A percentile compares a stretch with the other conserved stretches of the same genome.
Conservation (phyloP, 1,284 basidiomycete genomes). For the Puccinia hordei region DNA sequence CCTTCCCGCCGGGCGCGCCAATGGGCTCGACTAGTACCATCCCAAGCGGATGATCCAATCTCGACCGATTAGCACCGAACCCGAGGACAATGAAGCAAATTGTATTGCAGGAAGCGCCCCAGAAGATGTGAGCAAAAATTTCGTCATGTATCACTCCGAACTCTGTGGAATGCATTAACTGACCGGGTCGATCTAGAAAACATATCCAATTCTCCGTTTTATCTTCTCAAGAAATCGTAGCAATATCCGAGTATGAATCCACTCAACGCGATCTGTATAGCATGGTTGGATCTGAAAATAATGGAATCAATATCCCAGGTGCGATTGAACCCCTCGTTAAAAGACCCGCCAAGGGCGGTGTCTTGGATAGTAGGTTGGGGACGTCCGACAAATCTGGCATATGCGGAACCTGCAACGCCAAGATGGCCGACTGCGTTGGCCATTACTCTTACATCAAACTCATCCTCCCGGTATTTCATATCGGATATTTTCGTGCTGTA, state of each 20-base stretch:
- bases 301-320: constrained; percentile 35
- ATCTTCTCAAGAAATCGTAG: constrained; percentile 88
- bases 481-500: constrained; percentile 95
- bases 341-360: constrained; percentile 83
- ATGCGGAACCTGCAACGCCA: constrained; percentile 93
- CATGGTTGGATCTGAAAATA: constrained; percentile 57
- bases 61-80: not conserved
- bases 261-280: constrained; percentile 85
- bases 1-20: not conserved
- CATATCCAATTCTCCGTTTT: constrained; percentile 90
- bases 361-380: constrained; percentile 84
- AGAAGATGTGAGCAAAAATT: constrained; percentile 40
- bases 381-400: constrained; percentile 89
- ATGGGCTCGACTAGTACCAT: not conserved
- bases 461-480: constrained; percentile 62
- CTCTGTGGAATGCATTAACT: not conserved
- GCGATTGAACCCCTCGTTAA: constrained; percentile 61
- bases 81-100: constrained; percentile 43
- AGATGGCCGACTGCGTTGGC: constrained; percentile 91
- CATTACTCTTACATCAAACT: constrained; percentile 73
- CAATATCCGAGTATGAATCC: constrained; percentile 89
- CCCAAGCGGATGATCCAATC: not conserved
- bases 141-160: not conserved
- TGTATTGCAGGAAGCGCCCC: constrained; percentile 45
- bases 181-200: constrained; percentile 43